Conservation (phyloP, 495 filamentous ascomycete genomes). For the Tuber aestivum region DNA sequence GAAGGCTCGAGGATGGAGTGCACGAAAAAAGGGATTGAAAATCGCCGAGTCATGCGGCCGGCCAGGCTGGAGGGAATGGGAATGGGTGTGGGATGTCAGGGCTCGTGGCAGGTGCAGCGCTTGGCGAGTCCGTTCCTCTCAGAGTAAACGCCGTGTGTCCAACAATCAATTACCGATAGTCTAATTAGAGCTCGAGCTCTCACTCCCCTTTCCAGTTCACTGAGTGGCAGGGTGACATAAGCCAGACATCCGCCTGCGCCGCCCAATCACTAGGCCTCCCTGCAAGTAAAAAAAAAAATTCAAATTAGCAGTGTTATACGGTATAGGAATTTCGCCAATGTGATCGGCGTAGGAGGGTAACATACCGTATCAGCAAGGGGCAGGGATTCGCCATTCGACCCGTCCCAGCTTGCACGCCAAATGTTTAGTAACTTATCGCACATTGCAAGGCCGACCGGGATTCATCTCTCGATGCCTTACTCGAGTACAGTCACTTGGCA, state of each 20-base stretch:
- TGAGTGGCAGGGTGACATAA: neutral
- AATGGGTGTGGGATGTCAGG: neutral
- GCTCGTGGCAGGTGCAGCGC: neutral
- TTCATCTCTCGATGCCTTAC: neutral
- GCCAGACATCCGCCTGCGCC: neutral
- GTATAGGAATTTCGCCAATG: neutral
- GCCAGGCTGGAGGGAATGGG: neutral
- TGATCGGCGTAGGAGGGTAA: neutral
- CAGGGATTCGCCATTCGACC: neutral
- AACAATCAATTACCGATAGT: neutral
- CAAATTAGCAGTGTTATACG: too few species aligned
- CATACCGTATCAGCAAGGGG: neutral
- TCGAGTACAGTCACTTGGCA: neutral
- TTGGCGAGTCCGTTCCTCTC: neutral
- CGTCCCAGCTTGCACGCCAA: neutral
- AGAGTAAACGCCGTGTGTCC: neutral
- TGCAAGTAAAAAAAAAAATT: neutral
- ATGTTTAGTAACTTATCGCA: neutral
- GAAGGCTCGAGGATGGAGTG: neutral
- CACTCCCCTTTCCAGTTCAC: neutral
- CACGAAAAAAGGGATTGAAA: neutral
- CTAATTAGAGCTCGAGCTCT: neutral
- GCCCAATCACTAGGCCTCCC: neutral
- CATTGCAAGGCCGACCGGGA: neutral
- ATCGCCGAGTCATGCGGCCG: neutral